A percentile compares a stretch with the other conserved stretches of the same genome.
These are phyloP conservation scores for Ochromonas danica DNA, from an alignment of 108 stramenopile species.

Conservation along the genomic window DNA sequence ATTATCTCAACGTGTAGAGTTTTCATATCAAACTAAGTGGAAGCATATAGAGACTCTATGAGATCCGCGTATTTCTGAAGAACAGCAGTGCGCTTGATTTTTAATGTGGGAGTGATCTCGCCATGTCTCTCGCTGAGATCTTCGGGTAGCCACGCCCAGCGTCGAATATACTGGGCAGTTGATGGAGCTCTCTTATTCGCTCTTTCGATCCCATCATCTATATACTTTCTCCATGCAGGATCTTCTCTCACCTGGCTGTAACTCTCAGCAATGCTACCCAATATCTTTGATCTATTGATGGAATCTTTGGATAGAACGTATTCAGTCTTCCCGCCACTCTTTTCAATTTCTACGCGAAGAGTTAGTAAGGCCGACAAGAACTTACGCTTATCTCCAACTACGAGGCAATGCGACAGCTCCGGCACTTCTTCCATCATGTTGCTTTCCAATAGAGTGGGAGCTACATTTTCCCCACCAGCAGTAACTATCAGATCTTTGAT, in stretches of 20 bases:
- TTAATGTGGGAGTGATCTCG: conserved; percentile 74
- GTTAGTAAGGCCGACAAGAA: conserved; percentile 52
- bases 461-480: conserved; percentile 73
- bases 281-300: conserved; percentile 28
- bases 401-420: conserved; percentile 56
- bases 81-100: conserved; percentile 67
- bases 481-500: conserved; percentile 59
- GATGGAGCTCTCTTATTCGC: conserved; percentile 49
- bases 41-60: conserved; percentile 57
- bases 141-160: conserved; percentile 58
- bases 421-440: conserved; percentile 58
- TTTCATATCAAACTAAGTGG: no score
- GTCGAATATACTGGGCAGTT: conserved; percentile 64
- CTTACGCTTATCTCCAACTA: conserved; percentile 67
- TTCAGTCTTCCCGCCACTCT: conserved; percentile 26
- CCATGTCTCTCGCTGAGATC: conserved; percentile 66
- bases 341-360: conserved; percentile 44
- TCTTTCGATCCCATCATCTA: conserved; percentile 40
- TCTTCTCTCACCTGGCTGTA: background rate
- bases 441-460: conserved; percentile 70
- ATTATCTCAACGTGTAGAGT: no score
- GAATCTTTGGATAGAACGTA: conserved; percentile 42
- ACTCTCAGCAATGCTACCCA: conserved; percentile 44
- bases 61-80: conserved; percentile 62
- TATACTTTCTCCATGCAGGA: conserved; percentile 42